A percentile compares a stretch with the other conserved stretches of the same genome.
Evolutionary conservation across 2,329 filamentous ascomycete species (phyloP).

Genomic region (Fusarium austroafricanum): DNA sequence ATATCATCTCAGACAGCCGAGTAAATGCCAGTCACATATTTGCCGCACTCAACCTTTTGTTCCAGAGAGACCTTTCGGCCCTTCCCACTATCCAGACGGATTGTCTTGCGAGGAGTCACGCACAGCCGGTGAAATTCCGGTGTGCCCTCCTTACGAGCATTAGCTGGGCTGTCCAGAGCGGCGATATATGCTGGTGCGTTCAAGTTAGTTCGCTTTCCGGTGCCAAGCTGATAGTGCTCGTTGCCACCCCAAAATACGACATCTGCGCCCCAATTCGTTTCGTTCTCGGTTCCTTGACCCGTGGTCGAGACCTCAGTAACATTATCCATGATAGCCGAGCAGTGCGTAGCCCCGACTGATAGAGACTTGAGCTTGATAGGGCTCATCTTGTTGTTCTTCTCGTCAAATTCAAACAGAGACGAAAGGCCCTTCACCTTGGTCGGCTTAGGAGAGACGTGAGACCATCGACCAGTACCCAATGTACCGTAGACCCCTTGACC

Average conservation of each 20-base stretch:
- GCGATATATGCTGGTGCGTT: slow-evolving; percentile 81
- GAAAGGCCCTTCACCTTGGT: slow-evolving; percentile 86
- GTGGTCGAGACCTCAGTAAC: slow-evolving; percentile 73
- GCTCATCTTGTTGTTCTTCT: slow-evolving; percentile 71
- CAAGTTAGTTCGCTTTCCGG: slow-evolving; percentile 86
- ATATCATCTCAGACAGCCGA: slow-evolving; percentile 64
- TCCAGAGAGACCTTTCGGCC: slow-evolving; percentile 81
- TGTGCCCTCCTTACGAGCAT: slow-evolving; percentile 68
- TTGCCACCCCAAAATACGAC: slow-evolving; percentile 96
- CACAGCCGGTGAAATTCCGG: slow-evolving; percentile 79
- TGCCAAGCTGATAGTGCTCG: slow-evolving; percentile 92
- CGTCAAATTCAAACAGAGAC: slow-evolving; percentile 88
- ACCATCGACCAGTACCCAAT: slow-evolving; percentile 89
- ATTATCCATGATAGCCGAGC: slow-evolving; percentile 85
- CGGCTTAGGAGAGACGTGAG: slow-evolving; percentile 82
- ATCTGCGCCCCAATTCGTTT: slow-evolving; percentile 89
- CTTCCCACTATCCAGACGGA: slow-evolving; percentile 67
- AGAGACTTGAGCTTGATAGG: slow-evolving; percentile 83
- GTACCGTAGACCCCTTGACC: slow-evolving; percentile 87
- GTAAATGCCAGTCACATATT: slow-evolving; percentile 85
- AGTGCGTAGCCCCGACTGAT: slow-evolving; percentile 83
- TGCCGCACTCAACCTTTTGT: slow-evolving; percentile 89
- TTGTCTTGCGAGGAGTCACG: slow-evolving; percentile 80
- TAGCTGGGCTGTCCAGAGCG: slow-evolving; percentile 73
- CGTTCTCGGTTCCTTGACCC: slow-evolving; percentile 66